Conservation (phyloP, 164 flowering plant genomes). For the Buxus sempervirens region DNA sequence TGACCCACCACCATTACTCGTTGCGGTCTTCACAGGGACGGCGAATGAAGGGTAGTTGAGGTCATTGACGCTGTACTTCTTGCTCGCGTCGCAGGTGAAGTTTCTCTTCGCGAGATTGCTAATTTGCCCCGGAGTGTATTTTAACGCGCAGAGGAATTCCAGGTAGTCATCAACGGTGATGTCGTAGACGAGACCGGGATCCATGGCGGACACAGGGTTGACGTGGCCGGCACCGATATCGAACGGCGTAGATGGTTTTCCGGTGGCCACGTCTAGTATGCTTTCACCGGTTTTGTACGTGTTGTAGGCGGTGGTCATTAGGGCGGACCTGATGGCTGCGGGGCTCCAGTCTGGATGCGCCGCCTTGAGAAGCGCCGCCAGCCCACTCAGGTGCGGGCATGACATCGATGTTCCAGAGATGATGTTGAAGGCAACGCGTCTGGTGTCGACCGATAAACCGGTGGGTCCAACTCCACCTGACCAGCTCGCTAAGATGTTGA, state of each 20-base stretch:
- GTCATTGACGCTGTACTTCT: constrained; percentile 42
- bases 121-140: constrained; percentile 45
- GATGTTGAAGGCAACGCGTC: constrained; percentile 64
- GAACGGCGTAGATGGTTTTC: constrained; percentile 62
- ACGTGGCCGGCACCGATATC: constrained; percentile 87
- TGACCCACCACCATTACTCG: constrained; percentile 28
- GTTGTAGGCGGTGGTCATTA: constrained; percentile 81
- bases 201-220: constrained; percentile 62
- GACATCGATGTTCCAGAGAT: constrained; percentile 93
- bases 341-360: constrained; percentile 89
- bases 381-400: constrained; percentile 79
- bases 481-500: constrained; percentile 87
- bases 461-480: constrained; percentile 61
- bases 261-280: constrained; percentile 54
- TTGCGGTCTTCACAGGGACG: constrained; percentile 43
- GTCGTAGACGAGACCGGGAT: constrained; percentile 91
- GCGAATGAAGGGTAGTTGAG: constrained; percentile 87
- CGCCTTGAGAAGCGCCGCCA: constrained; percentile 66
- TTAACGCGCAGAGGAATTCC: constrained; percentile 69
- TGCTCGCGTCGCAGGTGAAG: constrained; percentile 36
- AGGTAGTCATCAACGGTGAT: constrained; percentile 56
- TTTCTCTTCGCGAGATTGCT: constrained; percentile 29
- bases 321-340: constrained; percentile 69
- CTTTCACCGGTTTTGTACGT: constrained; percentile 43
- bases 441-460: constrained; percentile 38